Percentiles rank a stretch among this genome's conserved stretches.
phyloP scores from a whole-genome alignment of 2,329 filamentous ascomycete species.

The Aspergillus fumigatus region DNA sequence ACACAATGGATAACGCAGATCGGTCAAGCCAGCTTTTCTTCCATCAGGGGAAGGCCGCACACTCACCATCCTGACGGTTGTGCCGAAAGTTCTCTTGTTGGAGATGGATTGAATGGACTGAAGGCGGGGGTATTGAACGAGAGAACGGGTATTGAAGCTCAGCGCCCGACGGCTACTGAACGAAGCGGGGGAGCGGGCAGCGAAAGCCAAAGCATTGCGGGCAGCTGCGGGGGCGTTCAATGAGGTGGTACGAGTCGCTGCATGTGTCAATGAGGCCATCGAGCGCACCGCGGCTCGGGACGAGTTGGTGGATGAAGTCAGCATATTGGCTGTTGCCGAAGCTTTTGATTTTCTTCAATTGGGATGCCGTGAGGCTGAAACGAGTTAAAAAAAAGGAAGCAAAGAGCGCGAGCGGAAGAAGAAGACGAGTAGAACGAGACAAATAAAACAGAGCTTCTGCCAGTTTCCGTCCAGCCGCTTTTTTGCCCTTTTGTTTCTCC shows the following conservation, averaged over 20 bases:
- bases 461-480: not conserved
- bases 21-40: slow-evolving; percentile 3
- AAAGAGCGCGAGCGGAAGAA: not conserved
- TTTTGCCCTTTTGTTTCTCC: slow-evolving; percentile 1
- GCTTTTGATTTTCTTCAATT: slow-evolving; percentile 4
- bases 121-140: slow-evolving; percentile 34
- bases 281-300: slow-evolving; percentile 38
- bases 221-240: slow-evolving; percentile 30
- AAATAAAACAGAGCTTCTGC: not conserved
- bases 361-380: not conserved
- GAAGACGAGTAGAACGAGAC: not conserved
- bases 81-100: slow-evolving; percentile 34
- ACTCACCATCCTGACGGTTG: slow-evolving; percentile 36
- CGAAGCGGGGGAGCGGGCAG: slow-evolving; percentile 27
- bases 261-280: slow-evolving; percentile 34
- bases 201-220: slow-evolving; percentile 24
- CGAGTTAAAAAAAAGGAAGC: not conserved
- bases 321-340: slow-evolving; percentile 26
- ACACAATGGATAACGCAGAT: not conserved
- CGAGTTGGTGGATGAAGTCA: slow-evolving; percentile 22
- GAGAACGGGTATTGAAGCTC: slow-evolving; percentile 27
- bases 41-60: not conserved
- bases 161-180: slow-evolving; percentile 23
- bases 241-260: slow-evolving; percentile 22
- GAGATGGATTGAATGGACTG: slow-evolving; percentile 28